phyloP scores from a whole-genome alignment of 495 filamentous ascomycete genomes.

The Penicillium maclennaniae region DNA sequence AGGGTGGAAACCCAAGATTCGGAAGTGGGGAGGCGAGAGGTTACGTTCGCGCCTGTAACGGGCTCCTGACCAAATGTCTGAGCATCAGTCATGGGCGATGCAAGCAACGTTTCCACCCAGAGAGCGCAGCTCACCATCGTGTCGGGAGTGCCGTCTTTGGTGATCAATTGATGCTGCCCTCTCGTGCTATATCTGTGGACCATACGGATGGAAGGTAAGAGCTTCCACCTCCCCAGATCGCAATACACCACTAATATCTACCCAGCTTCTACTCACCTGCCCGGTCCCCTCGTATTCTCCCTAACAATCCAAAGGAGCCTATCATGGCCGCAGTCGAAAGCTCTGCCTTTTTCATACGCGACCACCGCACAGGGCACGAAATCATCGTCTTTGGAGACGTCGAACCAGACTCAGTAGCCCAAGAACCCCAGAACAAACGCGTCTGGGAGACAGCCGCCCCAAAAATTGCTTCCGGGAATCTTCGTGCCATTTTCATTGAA shows the following conservation, averaged over 20 bases:
- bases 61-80: slow-evolving; percentile 72
- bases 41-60: slow-evolving; percentile 81
- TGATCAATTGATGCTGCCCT: slow-evolving; percentile 27
- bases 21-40: slow-evolving; percentile 71
- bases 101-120: slow-evolving; percentile 58
- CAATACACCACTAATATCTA: background rate
- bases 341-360: slow-evolving; percentile 86
- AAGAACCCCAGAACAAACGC: slow-evolving; percentile 69
- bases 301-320: slow-evolving; percentile 22
- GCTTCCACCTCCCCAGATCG: too few relatives aligned
- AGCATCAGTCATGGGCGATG: slow-evolving; percentile 84
- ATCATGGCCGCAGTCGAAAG: slow-evolving; percentile 61
- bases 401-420: slow-evolving; percentile 82
- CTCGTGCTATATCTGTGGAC: slow-evolving; percentile 31
- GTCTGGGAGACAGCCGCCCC: slow-evolving; percentile 86
- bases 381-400: slow-evolving; percentile 94
- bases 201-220: slow-evolving; percentile 31
- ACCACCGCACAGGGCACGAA: slow-evolving; percentile 62
- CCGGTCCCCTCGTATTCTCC: slow-evolving; percentile 23
- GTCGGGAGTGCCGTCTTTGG: slow-evolving; percentile 48
- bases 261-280: slow-evolving; percentile 29
- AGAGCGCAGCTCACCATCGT: slow-evolving; percentile 53
- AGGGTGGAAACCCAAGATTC: slow-evolving; percentile 79
- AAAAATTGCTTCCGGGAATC: slow-evolving; percentile 64
- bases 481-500: slow-evolving; percentile 87